Base-by-base conservation (phyloP, 2,329 filamentous ascomycete species). In the Epichloe uncinata region DNA sequence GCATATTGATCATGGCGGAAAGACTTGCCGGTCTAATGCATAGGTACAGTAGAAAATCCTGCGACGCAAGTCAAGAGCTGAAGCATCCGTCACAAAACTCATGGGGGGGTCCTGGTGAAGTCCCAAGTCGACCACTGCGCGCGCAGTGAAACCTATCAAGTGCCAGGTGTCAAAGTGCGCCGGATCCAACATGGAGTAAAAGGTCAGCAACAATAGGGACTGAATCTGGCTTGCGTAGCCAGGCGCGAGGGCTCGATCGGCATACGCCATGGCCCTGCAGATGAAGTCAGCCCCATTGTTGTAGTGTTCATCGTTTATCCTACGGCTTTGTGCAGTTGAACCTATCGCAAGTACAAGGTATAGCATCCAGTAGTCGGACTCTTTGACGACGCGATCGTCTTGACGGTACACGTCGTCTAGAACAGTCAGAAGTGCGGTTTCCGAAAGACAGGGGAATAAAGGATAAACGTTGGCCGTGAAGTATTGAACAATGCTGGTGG, bases 81-180 rank as follows among this genome's bases (percentile, higher is more conserved):
- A 71, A 56, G 81, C 82, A 51, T 87, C 81, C 11, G 82, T 75
- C 33, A 80, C 69, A 15, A 84, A 76, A 54, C 84, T 82, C 50
- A 78, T 74, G 0, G 86, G 84, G 3, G 89, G 88, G 57, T 97
- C 91, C 67, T 96, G 91, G 65, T 97, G 93, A 51, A 94, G 82
- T 7, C 93, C 93, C 33, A 96, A 70, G 67, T 98, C 93, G 20
- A 96, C 78, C 61, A 91, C 82, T 5, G 89, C 87, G 51, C 91
- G 81, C 40, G 87, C 87, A 5, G 91, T 90, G 63, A 93, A 90
- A 6, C 91, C 93, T 50, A 96, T 86, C 54, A 96, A 69, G 55
- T 93, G 90, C 90, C 93, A 97, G 58, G 85, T 88, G 60, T 95
- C 89, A 60, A 95, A 96, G 61, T 94, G 88, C 41, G 83, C 79